These are phyloP conservation scores for Blastobotrys serpentis DNA, from an alignment of 1,139 yeast genomes.

Conservation along the genomic window DNA sequence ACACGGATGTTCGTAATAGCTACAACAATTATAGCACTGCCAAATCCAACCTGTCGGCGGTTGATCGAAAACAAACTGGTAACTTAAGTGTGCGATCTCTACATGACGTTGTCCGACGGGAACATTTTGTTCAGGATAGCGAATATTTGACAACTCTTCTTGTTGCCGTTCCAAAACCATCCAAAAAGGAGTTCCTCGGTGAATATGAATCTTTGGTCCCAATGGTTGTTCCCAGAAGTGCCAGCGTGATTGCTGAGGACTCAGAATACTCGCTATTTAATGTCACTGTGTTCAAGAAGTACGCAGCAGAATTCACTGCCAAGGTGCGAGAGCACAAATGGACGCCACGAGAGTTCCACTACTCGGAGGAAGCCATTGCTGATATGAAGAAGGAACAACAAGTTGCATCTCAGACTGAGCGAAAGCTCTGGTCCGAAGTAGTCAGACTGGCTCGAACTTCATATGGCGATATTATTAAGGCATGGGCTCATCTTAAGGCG, in stretches of 20 bases:
- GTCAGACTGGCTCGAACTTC: slow-evolving; percentile 84
- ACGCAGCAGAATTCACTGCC: slow-evolving; percentile 62
- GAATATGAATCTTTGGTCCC: slow-evolving; percentile 73
- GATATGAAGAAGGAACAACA: slow-evolving; percentile 76
- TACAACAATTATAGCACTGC: slow-evolving; percentile 76
- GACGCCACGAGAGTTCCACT: slow-evolving; percentile 90
- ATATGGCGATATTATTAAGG: slow-evolving; percentile 75
- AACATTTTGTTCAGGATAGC: slow-evolving; percentile 79
- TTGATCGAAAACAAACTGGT: slow-evolving; percentile 88
- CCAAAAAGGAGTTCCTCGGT: slow-evolving; percentile 58
- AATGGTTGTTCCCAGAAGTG: slow-evolving; percentile 92
- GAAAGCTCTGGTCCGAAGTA: slow-evolving; percentile 71
- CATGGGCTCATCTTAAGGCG: slow-evolving; percentile 86
- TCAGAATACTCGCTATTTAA: slow-evolving; percentile 69
- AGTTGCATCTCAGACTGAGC: slow-evolving; percentile 70
- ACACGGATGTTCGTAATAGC: slow-evolving; percentile 72
- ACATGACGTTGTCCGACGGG: slow-evolving; percentile 82
- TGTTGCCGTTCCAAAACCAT: slow-evolving; percentile 78
- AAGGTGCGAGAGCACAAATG: slow-evolving; percentile 83
- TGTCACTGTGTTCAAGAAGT: slow-evolving; percentile 84
- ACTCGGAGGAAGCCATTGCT: slow-evolving; percentile 73
- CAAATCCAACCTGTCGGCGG: slow-evolving; percentile 77
- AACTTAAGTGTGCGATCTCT: slow-evolving; percentile 87
- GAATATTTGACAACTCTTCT: slow-evolving; percentile 82
- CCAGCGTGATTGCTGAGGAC: slow-evolving; percentile 66